Base-by-base conservation (phyloP, 2,329 filamentous ascomycete genomes). In the Arthrinium puccinioides region DNA sequence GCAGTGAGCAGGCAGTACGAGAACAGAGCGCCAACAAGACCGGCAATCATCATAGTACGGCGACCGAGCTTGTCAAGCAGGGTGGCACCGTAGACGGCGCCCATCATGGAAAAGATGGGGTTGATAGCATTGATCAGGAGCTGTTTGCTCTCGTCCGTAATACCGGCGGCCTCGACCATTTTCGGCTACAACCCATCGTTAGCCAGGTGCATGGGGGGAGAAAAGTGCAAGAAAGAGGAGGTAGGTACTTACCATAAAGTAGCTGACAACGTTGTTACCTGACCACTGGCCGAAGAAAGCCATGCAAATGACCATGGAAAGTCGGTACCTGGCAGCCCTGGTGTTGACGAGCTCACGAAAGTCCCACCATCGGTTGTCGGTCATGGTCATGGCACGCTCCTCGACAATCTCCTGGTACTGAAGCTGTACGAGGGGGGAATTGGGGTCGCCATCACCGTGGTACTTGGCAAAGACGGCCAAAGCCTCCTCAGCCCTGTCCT, bases 351-450 rank as follows among this genome's bases (percentile, higher is more conserved):
- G 57, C 43, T 73, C 72, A 9, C 69, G 57, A 59, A 72, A 79
- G 52, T 79, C 69, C 72, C 73, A 79, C 67, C 70, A 78, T 3
- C 68, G 62, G 47, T 79, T 79, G 41, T 76, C 74, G 13, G 68
- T 57, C n/a, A 60, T 60, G 6, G 63, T 66, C 8, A 64, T 51
- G 32, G 59, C 58, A 34, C 70, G 62, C 36, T 70, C 63, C 49
- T 76, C 70, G 20, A 72, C 56, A 50, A 75, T 72, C 46, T 78
- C 72, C 20, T 65, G 67, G 52, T 74, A 74, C 52, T 79, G 71
- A 5, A 77, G 61, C 46, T 71, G 66, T 4, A 77, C 74, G 34
- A 77, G 60, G 1, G 68, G 64, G 0, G 65, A 69, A 36, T 61
- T 57, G 1, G 64, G 63, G 45, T 76, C 66, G 3, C 74, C 77